phyloP scores from a whole-genome alignment of 805 yeast genomes.

The Isabelozyma heimii region DNA sequence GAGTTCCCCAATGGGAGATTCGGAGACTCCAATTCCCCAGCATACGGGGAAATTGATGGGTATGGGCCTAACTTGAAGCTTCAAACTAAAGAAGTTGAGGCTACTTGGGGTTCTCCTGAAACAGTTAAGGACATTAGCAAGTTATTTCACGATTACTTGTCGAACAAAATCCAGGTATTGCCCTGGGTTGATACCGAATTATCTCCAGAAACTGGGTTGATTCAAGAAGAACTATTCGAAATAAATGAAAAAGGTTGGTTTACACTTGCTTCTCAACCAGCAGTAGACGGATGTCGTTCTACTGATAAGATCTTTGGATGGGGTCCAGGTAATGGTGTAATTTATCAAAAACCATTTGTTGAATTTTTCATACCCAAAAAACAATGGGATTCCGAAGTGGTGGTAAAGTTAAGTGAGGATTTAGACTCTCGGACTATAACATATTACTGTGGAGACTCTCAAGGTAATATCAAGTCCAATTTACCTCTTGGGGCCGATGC shows the following conservation, averaged over 20 bases:
- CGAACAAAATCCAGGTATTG: constrained; percentile 68
- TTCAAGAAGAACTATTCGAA: constrained; percentile 85
- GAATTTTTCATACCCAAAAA: constrained; percentile 69
- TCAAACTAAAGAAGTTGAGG: constrained; percentile 60
- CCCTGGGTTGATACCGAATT: constrained; percentile 93
- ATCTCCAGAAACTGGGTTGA: constrained; percentile 85
- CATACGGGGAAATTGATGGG: constrained; percentile 97
- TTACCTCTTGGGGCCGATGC: constrained; percentile 36
- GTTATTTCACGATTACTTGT: constrained; percentile 69
- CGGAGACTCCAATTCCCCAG: constrained; percentile 94
- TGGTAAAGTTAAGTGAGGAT: constrained; percentile 45
- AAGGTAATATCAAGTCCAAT: constrained; percentile 60
- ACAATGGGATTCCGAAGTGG: constrained; percentile 60
- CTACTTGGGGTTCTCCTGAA: constrained; percentile 79
- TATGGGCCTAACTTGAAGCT: constrained; percentile 91
- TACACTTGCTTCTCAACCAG: constrained; percentile 95
- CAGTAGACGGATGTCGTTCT: constrained; percentile 74
- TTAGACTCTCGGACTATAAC: constrained; percentile 51
- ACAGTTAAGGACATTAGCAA: constrained; percentile 56
- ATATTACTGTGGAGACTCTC: constrained; percentile 70
- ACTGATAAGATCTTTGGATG: constrained; percentile 92
- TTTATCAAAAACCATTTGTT: constrained; percentile 93
- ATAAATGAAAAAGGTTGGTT: constrained; percentile 73
- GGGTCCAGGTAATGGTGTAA: constrained; percentile 90
- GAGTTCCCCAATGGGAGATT: constrained; percentile 95